Evolutionary conservation across 768 basidiomycete species (phyloP), one percentile per base, ranked within the genome.

Genomic region (Ramaria sp.): DNA sequence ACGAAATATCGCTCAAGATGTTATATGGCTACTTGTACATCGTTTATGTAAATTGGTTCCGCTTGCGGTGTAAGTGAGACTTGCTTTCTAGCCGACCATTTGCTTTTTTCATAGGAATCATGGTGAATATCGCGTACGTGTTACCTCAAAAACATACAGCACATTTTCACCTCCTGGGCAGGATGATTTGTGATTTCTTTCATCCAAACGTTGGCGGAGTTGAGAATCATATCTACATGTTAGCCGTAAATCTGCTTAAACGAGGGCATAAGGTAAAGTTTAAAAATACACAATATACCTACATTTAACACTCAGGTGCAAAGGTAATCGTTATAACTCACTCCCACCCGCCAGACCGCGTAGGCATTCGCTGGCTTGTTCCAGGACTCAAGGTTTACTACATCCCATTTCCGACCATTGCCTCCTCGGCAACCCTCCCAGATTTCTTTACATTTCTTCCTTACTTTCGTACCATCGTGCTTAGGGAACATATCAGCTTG

Each of bases 171-270:
- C 9, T 9, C 8, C 10, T 15, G 39, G n/a, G 9, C 59, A 95
- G 93, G 43, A 92, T 98, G 89, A 81, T 98, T 56, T 88, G 84
- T 39, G 96, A 99, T 70, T 99, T 98, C 73, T 99, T 97, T 70
- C 82, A 89, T 63, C 96, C 96, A 0, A 76, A 79, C 56, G 85
- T 94, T 2, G 96, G 96, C 3, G 96, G 96, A 7, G 95, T 99
- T 30, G 96, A 98, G 70, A 94, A 83, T 57, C 92, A 96, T 67
- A 94, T 97, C 36, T 97, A 90, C 69, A 88, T 88, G 79, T 77
- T 99, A 45, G 83, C 85, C 55, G 82, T 86, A 18, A 83, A 85
- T 47, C 80, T 98, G 39, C 79, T 93, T 52, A 73, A 75, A 39
- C 78, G 78, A 38, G 92, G 93, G 3, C 94, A 99, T 68, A 91